A percentile compares a stretch with the other conserved stretches of the same genome.
These are phyloP conservation scores for Fremontodendron californicum DNA, from an alignment of 345 rosid genomes.

Conservation along the genomic window DNA sequence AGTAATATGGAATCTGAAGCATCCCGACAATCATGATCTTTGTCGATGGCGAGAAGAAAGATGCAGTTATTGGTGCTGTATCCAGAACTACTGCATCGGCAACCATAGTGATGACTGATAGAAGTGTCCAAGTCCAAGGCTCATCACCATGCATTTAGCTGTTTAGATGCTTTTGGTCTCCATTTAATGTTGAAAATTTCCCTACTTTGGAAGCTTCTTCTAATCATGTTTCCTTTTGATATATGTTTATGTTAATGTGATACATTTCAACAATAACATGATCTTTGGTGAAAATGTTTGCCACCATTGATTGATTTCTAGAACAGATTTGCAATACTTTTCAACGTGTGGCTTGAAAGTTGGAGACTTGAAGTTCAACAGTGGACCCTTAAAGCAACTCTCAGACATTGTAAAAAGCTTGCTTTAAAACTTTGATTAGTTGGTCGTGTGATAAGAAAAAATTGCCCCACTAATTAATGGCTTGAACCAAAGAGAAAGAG, in stretches of 20 bases:
- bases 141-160: background rate
- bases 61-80: conserved; percentile 46
- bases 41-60: conserved; percentile 50
- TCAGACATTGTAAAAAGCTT: no score
- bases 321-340: background rate
- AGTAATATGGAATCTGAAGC: conserved; percentile 52
- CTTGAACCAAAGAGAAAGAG: no score
- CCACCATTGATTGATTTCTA: background rate
- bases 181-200: background rate
- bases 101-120: conserved; percentile 26
- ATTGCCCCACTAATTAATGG: no score
- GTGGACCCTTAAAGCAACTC: no score
- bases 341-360: no score
- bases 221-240: background rate
- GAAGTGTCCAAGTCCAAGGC: background rate
- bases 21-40: conserved; percentile 59
- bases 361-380: no score
- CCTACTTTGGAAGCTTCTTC: background rate
- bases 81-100: conserved; percentile 38
- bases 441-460: no score
- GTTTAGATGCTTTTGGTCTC: no score
- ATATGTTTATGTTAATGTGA: no score
- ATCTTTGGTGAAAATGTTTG: background rate
- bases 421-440: no score
- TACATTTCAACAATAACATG: no score